phyloP scores from a whole-genome alignment of 2,329 filamentous ascomycete genomes.

The Coniella lustricola region DNA sequence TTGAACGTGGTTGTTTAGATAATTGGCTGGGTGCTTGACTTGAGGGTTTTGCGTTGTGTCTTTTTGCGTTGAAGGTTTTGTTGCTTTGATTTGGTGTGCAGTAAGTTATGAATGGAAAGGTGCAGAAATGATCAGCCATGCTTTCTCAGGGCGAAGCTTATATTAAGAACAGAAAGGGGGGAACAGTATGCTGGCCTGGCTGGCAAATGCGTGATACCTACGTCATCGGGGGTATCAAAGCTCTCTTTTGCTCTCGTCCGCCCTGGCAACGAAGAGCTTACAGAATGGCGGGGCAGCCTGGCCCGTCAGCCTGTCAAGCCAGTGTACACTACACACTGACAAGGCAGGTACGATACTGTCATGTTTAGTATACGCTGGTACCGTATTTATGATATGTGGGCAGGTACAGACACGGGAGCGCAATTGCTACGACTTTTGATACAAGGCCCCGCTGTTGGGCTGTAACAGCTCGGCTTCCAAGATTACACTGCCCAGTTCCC shows the following conservation, averaged over 20 bases:
- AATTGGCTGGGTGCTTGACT: constrained; percentile 8
- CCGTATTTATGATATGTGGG: too few relatives aligned
- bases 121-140: neutral
- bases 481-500: neutral
- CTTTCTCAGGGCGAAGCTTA: constrained; percentile 2
- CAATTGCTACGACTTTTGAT: too few relatives aligned
- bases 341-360: neutral
- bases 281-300: constrained; percentile 11
- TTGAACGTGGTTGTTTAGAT: constrained; percentile 7
- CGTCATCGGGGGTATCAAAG: constrained; percentile 11
- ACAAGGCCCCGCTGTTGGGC: too few relatives aligned
- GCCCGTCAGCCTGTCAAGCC: neutral
- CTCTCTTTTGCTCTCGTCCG: too few relatives aligned
- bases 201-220: constrained; percentile 13
- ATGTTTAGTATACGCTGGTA: too few relatives aligned
- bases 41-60: constrained; percentile 1
- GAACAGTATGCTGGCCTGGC: neutral
- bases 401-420: too few relatives aligned
- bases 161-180: constrained; percentile 3
- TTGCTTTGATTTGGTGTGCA: neutral
- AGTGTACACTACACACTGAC: neutral
- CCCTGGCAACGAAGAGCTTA: neutral
- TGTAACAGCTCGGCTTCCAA: neutral
- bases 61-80: constrained; percentile 5
- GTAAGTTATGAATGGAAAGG: neutral